phyloP scores from a whole-genome alignment of 345 rosid species.

The Euphorbia tirucalli region DNA sequence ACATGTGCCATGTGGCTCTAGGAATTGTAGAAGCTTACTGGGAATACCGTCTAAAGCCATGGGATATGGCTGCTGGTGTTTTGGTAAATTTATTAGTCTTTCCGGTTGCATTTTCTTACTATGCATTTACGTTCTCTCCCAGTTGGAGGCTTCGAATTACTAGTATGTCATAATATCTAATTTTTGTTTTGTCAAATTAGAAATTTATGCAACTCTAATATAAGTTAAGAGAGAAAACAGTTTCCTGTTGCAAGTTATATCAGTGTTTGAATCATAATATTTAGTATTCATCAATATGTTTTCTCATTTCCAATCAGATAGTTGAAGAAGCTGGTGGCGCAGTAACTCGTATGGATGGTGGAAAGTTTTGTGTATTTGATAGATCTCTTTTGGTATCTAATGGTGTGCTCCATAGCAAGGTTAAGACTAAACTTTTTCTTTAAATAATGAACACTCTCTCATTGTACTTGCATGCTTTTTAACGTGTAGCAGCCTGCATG shows the following conservation, averaged over 20 bases:
- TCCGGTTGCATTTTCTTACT: slow-evolving; percentile 12
- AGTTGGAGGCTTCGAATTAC: background rate
- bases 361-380: slow-evolving; percentile 78
- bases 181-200: background rate
- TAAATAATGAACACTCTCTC: no score
- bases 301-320: slow-evolving; percentile 44
- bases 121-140: background rate
- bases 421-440: no score
- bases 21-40: slow-evolving; percentile 89
- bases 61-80: slow-evolving; percentile 99
- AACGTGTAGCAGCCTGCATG: no score
- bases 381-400: slow-evolving; percentile 92
- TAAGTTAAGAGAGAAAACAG: background rate
- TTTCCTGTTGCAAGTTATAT: background rate
- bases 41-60: slow-evolving; percentile 97
- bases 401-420: slow-evolving; percentile 81
- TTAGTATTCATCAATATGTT: background rate
- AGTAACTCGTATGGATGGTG: slow-evolving; percentile 86
- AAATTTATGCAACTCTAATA: background rate
- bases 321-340: slow-evolving; percentile 98
- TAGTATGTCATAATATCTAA: background rate
- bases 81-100: slow-evolving; percentile 48
- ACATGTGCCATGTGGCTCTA: slow-evolving; percentile 96
- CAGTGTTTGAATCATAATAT: slow-evolving; percentile 5
- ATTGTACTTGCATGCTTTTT: background rate